Conservation (phyloP, 371 early-diverging fungal genomes). For the Coemansia sp. region DNA sequence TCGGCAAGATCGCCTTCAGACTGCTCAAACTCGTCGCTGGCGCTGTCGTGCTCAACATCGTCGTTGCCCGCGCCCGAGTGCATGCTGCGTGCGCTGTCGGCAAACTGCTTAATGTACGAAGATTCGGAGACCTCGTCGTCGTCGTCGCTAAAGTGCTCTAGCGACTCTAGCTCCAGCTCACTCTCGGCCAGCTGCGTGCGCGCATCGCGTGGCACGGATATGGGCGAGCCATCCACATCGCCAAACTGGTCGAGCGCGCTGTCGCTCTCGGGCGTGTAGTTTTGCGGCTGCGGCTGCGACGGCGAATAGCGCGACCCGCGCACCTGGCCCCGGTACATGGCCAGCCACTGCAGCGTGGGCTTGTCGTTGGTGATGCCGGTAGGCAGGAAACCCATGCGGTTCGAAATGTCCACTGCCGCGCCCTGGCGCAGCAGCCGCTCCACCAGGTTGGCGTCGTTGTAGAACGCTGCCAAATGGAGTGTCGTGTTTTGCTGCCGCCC, state of each 20-base stretch:
- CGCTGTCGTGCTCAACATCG: background rate
- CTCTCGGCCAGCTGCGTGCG: slow-evolving; percentile 4
- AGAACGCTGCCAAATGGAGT: slow-evolving; percentile 52
- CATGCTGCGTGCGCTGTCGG: slow-evolving; percentile 10
- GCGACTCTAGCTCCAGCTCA: slow-evolving; percentile 23
- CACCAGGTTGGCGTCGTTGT: slow-evolving; percentile 53
- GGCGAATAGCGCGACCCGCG: slow-evolving; percentile 39
- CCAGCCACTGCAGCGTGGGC: slow-evolving; percentile 45
- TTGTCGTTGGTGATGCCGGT: slow-evolving; percentile 50
- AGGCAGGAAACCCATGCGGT: slow-evolving; percentile 50
- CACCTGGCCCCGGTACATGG: slow-evolving; percentile 45
- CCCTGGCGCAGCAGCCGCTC: slow-evolving; percentile 51
- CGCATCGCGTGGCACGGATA: background rate
- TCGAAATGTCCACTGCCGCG: slow-evolving; percentile 47
- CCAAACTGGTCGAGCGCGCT: slow-evolving; percentile 16
- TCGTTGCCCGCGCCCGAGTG: background rate
- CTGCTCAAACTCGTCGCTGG: slow-evolving; percentile 2
- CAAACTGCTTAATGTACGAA: slow-evolving; percentile 41
- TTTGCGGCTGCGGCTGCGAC: slow-evolving; percentile 10
- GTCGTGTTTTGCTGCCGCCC: slow-evolving; percentile 53
- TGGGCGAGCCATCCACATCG: background rate
- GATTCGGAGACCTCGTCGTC: slow-evolving; percentile 11
- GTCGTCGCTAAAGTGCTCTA: slow-evolving; percentile 28
- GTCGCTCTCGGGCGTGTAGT: slow-evolving; percentile 14
- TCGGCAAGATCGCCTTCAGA: slow-evolving; percentile 10